Evolutionary conservation across 352 stramenopile species (phyloP).

Genomic region (Vaucheria bursata): DNA sequence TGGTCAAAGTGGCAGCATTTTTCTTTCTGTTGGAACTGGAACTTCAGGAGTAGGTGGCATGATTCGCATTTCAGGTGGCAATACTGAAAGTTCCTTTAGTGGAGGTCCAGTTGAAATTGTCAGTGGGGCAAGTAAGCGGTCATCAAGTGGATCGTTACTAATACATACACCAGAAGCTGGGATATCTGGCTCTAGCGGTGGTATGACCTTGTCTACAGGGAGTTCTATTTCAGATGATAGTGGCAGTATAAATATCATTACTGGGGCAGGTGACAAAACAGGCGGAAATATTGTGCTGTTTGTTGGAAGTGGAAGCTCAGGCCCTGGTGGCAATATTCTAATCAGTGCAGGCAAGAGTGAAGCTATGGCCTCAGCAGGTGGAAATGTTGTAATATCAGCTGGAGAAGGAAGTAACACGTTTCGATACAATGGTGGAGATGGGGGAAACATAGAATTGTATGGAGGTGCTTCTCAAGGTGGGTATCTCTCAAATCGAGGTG

Average conservation of each 20-base stretch:
- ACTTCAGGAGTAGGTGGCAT: conserved; percentile 33
- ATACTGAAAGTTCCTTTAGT: conserved; percentile 55
- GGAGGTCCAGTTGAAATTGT: conserved; percentile 51
- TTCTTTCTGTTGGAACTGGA: conserved; percentile 28
- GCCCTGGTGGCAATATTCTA: conserved; percentile 52
- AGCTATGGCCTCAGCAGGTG: conserved; percentile 55
- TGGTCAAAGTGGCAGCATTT: conserved; percentile 29
- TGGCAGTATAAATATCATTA: conserved; percentile 50
- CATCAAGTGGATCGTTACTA: conserved; percentile 49
- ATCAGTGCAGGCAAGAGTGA: conserved; percentile 61
- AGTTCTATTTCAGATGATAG: conserved; percentile 51
- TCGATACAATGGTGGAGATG: conserved; percentile 67
- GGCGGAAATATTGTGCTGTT: conserved; percentile 51
- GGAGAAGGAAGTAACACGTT: conserved; percentile 58
- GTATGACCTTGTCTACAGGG: conserved; percentile 60
- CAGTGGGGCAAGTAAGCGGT: conserved; percentile 50
- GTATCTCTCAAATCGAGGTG: conserved; percentile 59
- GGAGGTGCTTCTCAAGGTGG: conserved; percentile 68
- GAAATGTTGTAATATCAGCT: conserved; percentile 63
- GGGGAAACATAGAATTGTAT: conserved; percentile 68
- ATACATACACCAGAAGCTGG: conserved; percentile 60
- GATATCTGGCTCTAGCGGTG: conserved; percentile 56
- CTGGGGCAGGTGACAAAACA: conserved; percentile 47
- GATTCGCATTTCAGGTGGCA: conserved; percentile 38
- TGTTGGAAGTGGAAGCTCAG: conserved; percentile 53